Evolutionary conservation across 768 basidiomycete species (phyloP).

Genomic region (Hebeloma cylindrosporum): DNA sequence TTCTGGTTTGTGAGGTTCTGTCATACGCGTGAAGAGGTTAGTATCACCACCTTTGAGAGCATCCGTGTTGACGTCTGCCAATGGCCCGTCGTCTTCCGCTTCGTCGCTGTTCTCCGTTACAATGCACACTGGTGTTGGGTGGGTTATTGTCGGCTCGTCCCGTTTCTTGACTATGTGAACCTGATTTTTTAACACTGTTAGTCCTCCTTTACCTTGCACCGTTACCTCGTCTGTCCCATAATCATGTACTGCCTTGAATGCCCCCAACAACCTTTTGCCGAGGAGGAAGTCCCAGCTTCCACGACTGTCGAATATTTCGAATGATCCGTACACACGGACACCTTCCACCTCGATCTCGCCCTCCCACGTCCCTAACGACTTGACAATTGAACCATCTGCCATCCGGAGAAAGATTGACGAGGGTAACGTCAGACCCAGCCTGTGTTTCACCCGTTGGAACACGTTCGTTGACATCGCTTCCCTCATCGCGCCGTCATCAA

Average conservation of each 20-base stretch:
- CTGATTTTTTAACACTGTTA: background rate
- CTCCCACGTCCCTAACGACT: conserved; percentile 17
- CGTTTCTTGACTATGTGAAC: background rate
- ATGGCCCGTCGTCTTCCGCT: conserved; percentile 11
- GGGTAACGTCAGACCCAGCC: conserved; percentile 6
- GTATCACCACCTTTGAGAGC: background rate
- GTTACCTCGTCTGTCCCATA: conserved; percentile 18
- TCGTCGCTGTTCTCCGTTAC: background rate
- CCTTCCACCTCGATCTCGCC: conserved; percentile 17
- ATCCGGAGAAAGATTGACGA: conserved; percentile 25
- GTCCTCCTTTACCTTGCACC: background rate
- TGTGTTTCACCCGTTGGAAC: conserved; percentile 13
- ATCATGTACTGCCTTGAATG: conserved; percentile 25
- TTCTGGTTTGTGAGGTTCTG: conserved; percentile 24
- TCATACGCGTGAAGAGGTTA: conserved; percentile 13
- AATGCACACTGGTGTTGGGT: background rate
- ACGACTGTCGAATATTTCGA: conserved; percentile 28
- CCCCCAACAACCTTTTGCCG: conserved; percentile 26
- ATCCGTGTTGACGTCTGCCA: conserved; percentile 12
- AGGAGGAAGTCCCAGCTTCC: conserved; percentile 28
- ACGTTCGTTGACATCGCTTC: conserved; percentile 21
- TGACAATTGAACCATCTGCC: conserved; percentile 29
- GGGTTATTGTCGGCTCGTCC: background rate
- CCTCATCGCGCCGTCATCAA: conserved; percentile 32
- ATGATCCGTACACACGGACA: conserved; percentile 2